These are phyloP conservation scores for Phytophthora tubulina DNA, from an alignment of 352 stramenopile species.

Conservation along the genomic window DNA sequence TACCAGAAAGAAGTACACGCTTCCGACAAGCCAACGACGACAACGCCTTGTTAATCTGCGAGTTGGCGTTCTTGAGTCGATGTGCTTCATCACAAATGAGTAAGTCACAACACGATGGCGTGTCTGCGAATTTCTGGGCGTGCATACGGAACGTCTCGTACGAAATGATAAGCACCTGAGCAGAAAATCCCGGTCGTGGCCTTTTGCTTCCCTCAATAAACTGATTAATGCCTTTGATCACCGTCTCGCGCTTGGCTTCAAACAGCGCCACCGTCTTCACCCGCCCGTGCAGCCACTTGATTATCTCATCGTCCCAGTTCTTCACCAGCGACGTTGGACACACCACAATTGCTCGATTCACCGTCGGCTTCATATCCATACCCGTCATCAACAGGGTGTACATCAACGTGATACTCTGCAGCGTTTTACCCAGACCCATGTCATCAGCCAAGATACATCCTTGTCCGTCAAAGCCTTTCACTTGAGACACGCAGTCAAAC, in stretches of 20 bases:
- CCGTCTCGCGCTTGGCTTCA: slow-evolving; percentile 82
- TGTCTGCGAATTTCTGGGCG: slow-evolving; percentile 90
- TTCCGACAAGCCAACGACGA: slow-evolving; percentile 89
- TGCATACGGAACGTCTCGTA: slow-evolving; percentile 96
- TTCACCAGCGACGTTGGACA: slow-evolving; percentile 90
- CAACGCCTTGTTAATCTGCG: slow-evolving; percentile 90
- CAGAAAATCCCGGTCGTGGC: slow-evolving; percentile 54
- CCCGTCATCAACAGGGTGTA: slow-evolving; percentile 84
- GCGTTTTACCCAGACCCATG: slow-evolving; percentile 89
- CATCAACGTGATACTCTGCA: slow-evolving; percentile 91
- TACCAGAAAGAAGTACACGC: slow-evolving; percentile 96
- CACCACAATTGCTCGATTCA: slow-evolving; percentile 81
- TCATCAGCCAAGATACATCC: slow-evolving; percentile 91
- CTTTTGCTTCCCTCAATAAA: slow-evolving; percentile 88
- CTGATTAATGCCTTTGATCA: slow-evolving; percentile 85
- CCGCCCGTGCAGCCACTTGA: slow-evolving; percentile 87
- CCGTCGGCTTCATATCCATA: slow-evolving; percentile 72
- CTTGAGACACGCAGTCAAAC: slow-evolving; percentile 94
- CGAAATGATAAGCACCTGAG: slow-evolving; percentile 88
- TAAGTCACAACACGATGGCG: slow-evolving; percentile 92
- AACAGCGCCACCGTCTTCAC: slow-evolving; percentile 88
- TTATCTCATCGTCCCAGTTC: slow-evolving; percentile 92
- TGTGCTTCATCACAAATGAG: slow-evolving; percentile 99
- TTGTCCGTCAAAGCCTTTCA: slow-evolving; percentile 82
- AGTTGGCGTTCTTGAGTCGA: slow-evolving; percentile 98